Evolutionary conservation across 768 basidiomycete species (phyloP).

Genomic region (Leccinum rimulosum): DNA sequence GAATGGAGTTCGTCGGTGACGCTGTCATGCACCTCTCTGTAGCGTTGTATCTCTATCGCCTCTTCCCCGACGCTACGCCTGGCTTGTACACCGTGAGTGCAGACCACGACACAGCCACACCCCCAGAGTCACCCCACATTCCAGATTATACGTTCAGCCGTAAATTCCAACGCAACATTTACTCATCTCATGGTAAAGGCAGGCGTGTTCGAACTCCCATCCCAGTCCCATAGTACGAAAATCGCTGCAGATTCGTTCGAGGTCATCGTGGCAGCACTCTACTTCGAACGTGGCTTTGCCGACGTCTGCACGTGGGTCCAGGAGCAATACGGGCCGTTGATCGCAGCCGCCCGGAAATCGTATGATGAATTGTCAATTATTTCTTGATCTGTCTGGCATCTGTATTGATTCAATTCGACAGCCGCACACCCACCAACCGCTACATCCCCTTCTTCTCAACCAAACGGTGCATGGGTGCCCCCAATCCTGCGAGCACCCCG

Average conservation of each 20-base stretch:
- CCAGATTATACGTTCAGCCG: conserved; percentile 25
- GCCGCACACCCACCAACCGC: conserved; percentile 7
- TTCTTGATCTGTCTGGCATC: not conserved
- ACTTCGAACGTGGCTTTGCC: conserved; percentile 38
- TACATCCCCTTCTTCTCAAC: conserved; percentile 2
- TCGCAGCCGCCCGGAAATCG: conserved; percentile 31
- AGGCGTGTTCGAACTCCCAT: conserved; percentile 24
- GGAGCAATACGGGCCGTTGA: conserved; percentile 38
- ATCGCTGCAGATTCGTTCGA: conserved; percentile 47
- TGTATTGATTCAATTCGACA: conserved; percentile 13
- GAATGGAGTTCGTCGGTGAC: conserved; percentile 48
- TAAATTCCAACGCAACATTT: conserved; percentile 37
- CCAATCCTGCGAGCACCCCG: conserved; percentile 6
- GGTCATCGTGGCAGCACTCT: conserved; percentile 44
- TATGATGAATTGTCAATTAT: conserved; percentile 25
- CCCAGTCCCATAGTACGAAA: conserved; percentile 30
- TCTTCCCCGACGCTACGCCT: conserved; percentile 33
- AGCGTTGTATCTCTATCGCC: conserved; percentile 37
- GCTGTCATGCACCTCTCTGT: conserved; percentile 44
- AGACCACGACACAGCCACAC: not conserved
- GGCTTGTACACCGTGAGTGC: conserved; percentile 36
- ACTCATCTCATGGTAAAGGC: conserved; percentile 38
- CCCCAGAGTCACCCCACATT: not conserved
- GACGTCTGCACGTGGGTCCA: conserved; percentile 39
- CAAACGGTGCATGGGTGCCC: conserved; percentile 12